Evolutionary conservation across 306 rosid genomes (phyloP).

Genomic region (Boehmeria nivea): DNA sequence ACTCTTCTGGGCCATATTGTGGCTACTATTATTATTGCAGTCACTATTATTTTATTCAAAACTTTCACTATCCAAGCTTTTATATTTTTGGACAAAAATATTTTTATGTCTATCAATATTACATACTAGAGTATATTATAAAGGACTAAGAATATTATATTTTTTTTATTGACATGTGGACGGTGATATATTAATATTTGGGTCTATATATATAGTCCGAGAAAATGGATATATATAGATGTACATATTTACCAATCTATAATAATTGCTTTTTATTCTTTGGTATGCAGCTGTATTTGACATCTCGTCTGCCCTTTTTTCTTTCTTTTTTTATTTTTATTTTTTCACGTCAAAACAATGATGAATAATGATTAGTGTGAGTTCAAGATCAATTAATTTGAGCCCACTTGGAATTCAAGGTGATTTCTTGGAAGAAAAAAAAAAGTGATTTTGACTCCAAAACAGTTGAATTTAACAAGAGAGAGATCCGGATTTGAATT

Average conservation of each 20-base stretch:
- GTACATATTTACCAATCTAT: background rate
- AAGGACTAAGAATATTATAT: too few relatives aligned
- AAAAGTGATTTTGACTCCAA: background rate
- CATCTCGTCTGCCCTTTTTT: too few relatives aligned
- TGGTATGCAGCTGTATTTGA: slow-evolving; percentile 8
- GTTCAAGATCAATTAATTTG: background rate
- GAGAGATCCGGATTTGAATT: background rate
- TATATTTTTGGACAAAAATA: too few relatives aligned
- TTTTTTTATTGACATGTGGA: too few relatives aligned
- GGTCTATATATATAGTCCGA: background rate
- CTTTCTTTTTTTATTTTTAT: background rate
- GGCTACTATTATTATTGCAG: too few relatives aligned
- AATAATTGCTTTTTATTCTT: slow-evolving; percentile 1
- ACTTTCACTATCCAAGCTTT: too few relatives aligned
- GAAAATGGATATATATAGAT: background rate
- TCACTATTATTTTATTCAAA: background rate
- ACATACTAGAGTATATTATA: too few relatives aligned
- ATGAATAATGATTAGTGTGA: slow-evolving; percentile 8
- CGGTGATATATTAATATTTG: too few relatives aligned
- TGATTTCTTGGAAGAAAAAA: background rate
- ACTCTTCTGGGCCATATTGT: background rate
- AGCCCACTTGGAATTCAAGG: slow-evolving; percentile 4
- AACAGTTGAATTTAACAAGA: background rate
- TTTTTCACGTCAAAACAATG: background rate
- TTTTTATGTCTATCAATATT: too few relatives aligned